These are phyloP conservation scores for Pleurotus djamor DNA, from an alignment of 768 basidiomycete genomes.

Conservation along the genomic window DNA sequence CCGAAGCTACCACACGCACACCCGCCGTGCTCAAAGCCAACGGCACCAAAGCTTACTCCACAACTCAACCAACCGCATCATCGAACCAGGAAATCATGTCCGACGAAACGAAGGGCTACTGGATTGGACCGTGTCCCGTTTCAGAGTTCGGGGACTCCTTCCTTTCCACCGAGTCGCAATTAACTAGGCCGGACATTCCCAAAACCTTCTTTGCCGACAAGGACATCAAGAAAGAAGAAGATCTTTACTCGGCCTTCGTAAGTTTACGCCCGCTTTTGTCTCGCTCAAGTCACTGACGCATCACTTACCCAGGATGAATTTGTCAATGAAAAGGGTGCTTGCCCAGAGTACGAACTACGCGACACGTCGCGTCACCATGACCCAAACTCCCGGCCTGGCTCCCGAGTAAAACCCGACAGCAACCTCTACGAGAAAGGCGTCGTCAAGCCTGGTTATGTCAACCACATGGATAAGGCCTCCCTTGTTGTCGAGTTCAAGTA, in stretches of 20 bases:
- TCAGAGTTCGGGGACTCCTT: background rate
- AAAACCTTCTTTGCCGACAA: background rate
- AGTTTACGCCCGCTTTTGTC: no score
- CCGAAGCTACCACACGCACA: background rate
- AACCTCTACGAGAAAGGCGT: background rate
- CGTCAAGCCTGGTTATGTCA: background rate
- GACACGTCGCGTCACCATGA: background rate
- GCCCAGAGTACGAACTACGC: background rate
- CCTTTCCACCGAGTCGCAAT: background rate
- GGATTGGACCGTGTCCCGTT: background rate
- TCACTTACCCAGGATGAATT: background rate
- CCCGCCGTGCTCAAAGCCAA: no score
- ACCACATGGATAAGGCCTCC: background rate
- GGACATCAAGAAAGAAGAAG: no score
- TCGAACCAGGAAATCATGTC: background rate
- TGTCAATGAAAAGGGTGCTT: background rate
- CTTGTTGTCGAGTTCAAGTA: background rate
- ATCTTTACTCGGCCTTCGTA: no score
- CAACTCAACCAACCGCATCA: background rate
- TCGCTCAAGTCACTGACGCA: no score
- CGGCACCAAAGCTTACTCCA: background rate
- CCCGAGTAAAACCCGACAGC: background rate
- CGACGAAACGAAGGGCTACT: background rate
- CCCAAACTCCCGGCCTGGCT: background rate
- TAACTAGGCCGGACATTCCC: background rate